These are phyloP conservation scores for Ramularia collo-cygni DNA, from an alignment of 2,329 filamentous ascomycete species.

Conservation along the genomic window DNA sequence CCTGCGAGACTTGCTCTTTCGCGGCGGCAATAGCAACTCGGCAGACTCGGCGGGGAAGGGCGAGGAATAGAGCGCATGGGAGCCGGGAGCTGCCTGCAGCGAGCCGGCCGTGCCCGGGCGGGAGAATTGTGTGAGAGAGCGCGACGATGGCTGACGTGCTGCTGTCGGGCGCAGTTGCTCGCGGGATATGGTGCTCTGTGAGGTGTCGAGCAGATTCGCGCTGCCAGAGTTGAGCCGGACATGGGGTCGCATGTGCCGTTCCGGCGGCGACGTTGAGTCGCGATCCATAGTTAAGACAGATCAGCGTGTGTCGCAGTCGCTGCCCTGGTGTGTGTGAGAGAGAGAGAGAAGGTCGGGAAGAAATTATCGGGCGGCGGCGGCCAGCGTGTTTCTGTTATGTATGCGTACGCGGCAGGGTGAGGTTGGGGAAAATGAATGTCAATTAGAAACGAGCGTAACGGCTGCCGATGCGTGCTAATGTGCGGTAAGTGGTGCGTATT, in stretches of 20 bases:
- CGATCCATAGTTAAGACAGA: conserved; percentile 13
- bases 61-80: conserved; percentile 20
- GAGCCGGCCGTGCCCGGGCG: conserved; percentile 33
- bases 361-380: too few species aligned
- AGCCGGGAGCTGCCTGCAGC: conserved; percentile 21
- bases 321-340: background rate
- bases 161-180: conserved; percentile 30
- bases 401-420: too few species aligned
- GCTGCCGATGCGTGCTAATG: too few species aligned
- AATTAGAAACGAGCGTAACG: too few species aligned
- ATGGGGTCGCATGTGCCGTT: conserved; percentile 43
- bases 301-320: background rate
- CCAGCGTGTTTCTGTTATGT: too few species aligned
- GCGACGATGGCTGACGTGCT: conserved; percentile 36
- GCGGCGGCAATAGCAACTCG: conserved; percentile 46
- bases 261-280: conserved; percentile 18
- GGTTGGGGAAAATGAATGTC: too few species aligned
- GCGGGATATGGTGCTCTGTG: conserved; percentile 17
- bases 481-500: too few species aligned
- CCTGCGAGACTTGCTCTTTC: conserved; percentile 41
- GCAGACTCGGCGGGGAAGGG: conserved; percentile 36
- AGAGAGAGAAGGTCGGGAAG: background rate
- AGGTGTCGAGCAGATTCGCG: conserved; percentile 44
- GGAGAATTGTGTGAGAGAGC: conserved; percentile 36
- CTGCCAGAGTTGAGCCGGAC: conserved; percentile 58